Evolutionary conservation across 257 asterid genomes (phyloP).

Genomic region (Solanum ossicruentum): DNA sequence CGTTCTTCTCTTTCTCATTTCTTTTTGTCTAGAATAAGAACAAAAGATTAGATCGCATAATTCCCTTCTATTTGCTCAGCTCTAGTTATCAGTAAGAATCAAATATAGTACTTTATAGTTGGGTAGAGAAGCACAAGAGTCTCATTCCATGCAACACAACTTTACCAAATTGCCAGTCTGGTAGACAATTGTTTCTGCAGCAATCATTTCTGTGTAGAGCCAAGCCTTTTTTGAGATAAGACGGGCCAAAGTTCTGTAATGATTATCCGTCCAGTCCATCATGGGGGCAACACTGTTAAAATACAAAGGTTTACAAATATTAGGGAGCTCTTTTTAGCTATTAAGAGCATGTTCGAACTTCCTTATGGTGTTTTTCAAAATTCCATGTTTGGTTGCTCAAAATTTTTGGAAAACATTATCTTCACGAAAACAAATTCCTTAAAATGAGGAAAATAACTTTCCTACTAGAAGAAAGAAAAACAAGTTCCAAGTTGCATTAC

Average conservation of each 20-base stretch:
- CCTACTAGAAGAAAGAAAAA: background rate
- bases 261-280: slow-evolving; percentile 95
- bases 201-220: slow-evolving; percentile 94
- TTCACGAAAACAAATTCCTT: background rate
- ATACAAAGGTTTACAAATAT: background rate
- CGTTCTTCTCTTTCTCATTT: background rate
- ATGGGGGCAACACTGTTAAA: slow-evolving; percentile 81
- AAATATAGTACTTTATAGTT: background rate
- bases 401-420: background rate
- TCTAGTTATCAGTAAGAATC: background rate
- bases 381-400: background rate
- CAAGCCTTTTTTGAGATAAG: slow-evolving; percentile 74
- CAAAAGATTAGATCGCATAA: background rate
- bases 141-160: background rate
- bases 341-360: background rate
- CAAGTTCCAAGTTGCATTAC: background rate
- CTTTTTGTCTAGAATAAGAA: background rate
- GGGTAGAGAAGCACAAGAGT: background rate
- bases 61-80: background rate
- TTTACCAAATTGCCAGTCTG: slow-evolving; percentile 83
- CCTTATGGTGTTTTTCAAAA: background rate
- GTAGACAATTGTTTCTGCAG: slow-evolving; percentile 87
- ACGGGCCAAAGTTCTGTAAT: slow-evolving; percentile 87
- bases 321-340: background rate
- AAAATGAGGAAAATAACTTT: background rate